Evolutionary conservation across 495 filamentous ascomycete species (phyloP).

Genomic region (Neurospora africana): DNA sequence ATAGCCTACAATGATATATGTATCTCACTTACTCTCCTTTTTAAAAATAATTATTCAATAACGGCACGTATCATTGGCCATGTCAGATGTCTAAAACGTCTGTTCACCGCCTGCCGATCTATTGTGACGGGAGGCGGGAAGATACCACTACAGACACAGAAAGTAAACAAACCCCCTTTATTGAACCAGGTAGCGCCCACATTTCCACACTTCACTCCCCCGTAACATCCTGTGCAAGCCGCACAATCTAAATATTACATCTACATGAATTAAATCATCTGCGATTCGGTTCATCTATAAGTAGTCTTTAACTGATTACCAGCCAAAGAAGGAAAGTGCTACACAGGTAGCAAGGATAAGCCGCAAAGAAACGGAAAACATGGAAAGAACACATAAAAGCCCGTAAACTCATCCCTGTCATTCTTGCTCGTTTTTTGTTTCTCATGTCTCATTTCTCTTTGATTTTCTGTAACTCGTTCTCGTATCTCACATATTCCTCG

Average conservation of each 20-base stretch:
- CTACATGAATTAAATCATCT: neutral
- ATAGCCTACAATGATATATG: too few relatives aligned
- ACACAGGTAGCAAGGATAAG: neutral
- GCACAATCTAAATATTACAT: neutral
- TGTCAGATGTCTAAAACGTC: too few relatives aligned
- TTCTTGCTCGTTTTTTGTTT: neutral
- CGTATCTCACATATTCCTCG: neutral
- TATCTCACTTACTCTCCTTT: too few relatives aligned
- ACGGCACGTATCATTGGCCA: too few relatives aligned
- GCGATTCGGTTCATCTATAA: neutral
- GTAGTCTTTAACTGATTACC: neutral
- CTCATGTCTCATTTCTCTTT: neutral
- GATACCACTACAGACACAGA: neutral
- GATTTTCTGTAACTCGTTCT: neutral
- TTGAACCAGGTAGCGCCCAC: neutral
- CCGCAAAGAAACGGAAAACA: neutral
- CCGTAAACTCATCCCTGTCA: neutral
- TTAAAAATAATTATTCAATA: too few relatives aligned
- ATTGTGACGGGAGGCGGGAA: neutral
- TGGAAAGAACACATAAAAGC: too few relatives aligned
- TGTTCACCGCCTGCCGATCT: neutral
- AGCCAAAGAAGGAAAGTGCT: neutral
- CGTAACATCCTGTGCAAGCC: neutral
- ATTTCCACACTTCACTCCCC: neutral
- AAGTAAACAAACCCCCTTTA: neutral